Conservation (phyloP, 148 eudicot species). For the Simmondsia chinensis region DNA sequence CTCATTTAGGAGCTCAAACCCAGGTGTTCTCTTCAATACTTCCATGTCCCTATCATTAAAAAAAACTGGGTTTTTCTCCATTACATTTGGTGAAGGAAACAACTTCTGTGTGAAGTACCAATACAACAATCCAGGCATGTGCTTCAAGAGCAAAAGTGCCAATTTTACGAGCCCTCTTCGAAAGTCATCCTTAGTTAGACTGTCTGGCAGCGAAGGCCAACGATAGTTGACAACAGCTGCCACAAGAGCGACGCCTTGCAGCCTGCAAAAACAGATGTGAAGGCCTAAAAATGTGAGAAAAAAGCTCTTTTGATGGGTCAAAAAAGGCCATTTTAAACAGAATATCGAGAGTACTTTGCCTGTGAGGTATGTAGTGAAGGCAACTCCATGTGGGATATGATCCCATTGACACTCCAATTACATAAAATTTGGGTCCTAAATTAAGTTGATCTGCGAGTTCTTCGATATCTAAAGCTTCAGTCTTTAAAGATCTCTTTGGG, state of each 20-base stretch:
- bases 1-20: slow-evolving; percentile 51
- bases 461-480: slow-evolving; percentile 52
- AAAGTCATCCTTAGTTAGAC: slow-evolving; percentile 41
- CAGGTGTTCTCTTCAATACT: slow-evolving; percentile 53
- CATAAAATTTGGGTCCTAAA: slow-evolving; percentile 46
- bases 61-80: slow-evolving; percentile 47
- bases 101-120: slow-evolving; percentile 81
- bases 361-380: slow-evolving; percentile 47
- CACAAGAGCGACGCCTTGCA: slow-evolving; percentile 59
- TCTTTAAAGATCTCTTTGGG: slow-evolving; percentile 42
- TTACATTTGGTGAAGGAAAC: slow-evolving; percentile 38
- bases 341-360: slow-evolving; percentile 21
- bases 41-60: slow-evolving; percentile 46
- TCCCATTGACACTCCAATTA: slow-evolving; percentile 57
- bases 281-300: not conserved
- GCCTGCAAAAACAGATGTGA: slow-evolving; percentile 28
- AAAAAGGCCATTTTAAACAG: not conserved
- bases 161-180: slow-evolving; percentile 37
- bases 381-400: slow-evolving; percentile 50
- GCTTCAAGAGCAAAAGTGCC: slow-evolving; percentile 28
- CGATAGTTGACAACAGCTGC: slow-evolving; percentile 57
- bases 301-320: too few species aligned
- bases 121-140: slow-evolving; percentile 44
- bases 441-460: slow-evolving; percentile 56
- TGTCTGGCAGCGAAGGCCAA: slow-evolving; percentile 60